Percentiles rank a stretch among this genome's conserved stretches.
phyloP scores from a whole-genome alignment of 352 stramenopile species.

The Phytophthora macrochlamydospora region DNA sequence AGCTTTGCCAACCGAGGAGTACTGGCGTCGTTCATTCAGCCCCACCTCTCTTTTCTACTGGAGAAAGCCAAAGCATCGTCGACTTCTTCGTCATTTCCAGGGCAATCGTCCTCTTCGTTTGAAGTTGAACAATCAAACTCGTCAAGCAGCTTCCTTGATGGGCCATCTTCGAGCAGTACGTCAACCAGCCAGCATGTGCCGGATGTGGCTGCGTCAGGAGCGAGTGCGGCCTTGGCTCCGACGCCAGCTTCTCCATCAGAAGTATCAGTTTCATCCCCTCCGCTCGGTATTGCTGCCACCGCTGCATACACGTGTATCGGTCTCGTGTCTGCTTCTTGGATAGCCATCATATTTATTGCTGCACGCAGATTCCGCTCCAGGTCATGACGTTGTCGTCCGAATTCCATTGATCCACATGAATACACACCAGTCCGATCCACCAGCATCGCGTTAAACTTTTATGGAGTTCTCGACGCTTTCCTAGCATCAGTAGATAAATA shows the following conservation, averaged over 20 bases:
- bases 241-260: slow-evolving; percentile 16
- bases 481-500: neutral
- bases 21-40: slow-evolving; percentile 54
- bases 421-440: neutral
- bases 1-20: slow-evolving; percentile 55
- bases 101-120: slow-evolving; percentile 4
- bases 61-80: slow-evolving; percentile 5
- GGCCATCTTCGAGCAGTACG: slow-evolving; percentile 10
- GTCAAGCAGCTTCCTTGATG: slow-evolving; percentile 6
- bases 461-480: neutral
- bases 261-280: slow-evolving; percentile 12
- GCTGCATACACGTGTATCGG: slow-evolving; percentile 63
- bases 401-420: too few species aligned
- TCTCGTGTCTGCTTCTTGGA: slow-evolving; percentile 50
- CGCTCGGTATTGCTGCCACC: slow-evolving; percentile 25
- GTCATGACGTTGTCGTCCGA: slow-evolving; percentile 6
- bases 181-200: neutral
- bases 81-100: neutral
- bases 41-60: slow-evolving; percentile 45
- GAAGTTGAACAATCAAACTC: slow-evolving; percentile 1
- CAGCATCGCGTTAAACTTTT: too few species aligned
- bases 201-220: slow-evolving; percentile 8
- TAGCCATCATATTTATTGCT: slow-evolving; percentile 58
- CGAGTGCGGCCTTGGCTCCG: slow-evolving; percentile 5
- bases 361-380: slow-evolving; percentile 34